Conservation (phyloP, 495 filamentous ascomycete genomes). For the Penicillium taxi region DNA sequence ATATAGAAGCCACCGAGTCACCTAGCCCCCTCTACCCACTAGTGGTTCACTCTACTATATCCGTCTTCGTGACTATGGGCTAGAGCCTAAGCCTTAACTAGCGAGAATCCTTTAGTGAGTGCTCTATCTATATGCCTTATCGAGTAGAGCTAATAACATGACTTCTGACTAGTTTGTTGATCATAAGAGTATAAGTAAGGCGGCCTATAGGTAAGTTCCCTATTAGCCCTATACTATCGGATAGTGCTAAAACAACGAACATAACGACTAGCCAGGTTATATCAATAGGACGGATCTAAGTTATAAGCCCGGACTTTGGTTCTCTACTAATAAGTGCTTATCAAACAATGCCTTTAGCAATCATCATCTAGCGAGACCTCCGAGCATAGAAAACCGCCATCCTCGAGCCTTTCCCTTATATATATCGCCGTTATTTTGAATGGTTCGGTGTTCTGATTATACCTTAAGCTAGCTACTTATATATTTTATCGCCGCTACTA, state of each 20-base stretch:
- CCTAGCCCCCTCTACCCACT: background rate
- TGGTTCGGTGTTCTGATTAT: conserved; percentile 1
- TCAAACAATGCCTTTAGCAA: background rate
- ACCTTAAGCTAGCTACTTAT: conserved; percentile 1
- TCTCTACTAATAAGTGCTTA: background rate
- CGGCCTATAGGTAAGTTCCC: background rate
- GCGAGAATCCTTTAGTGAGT: background rate
- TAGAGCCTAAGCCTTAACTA: background rate
- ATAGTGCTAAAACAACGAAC: conserved; percentile 1
- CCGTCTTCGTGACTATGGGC: background rate
- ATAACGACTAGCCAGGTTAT: background rate
- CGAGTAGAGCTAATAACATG: background rate
- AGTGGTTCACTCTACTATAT: background rate
- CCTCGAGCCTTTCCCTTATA: background rate
- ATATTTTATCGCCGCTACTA: background rate
- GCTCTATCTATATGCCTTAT: background rate
- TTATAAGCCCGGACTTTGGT: background rate
- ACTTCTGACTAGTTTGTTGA: conserved; percentile 1
- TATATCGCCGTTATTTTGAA: background rate
- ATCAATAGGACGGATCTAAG: conserved; percentile 1
- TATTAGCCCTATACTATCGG: background rate
- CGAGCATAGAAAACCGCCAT: background rate
- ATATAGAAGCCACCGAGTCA: background rate
- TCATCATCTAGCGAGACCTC: background rate
- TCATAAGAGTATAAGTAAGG: background rate